Evolutionary conservation across 2,329 filamentous ascomycete species (phyloP), one percentile per base, ranked within the genome.

Genomic region (Fusarium circinatum): DNA sequence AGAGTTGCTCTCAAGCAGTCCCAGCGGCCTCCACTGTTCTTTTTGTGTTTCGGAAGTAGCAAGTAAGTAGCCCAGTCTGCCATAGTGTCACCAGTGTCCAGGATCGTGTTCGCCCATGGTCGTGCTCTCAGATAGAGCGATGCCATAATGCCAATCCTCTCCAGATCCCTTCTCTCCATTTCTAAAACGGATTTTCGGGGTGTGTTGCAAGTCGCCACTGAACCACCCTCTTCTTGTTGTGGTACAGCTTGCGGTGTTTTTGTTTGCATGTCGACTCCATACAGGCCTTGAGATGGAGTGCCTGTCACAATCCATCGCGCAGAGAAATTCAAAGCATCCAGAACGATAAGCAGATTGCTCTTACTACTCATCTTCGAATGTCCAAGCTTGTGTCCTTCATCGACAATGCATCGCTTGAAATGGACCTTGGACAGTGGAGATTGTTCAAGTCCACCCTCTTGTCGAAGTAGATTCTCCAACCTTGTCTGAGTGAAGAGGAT

Each of bases 241-340:
- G 26, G 57, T 52, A 20, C 34, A 15, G 7, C 30, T n/a, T 18
- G 47, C 20, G 62, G 34, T 17, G 39, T 38, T 18, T 64, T 26
- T 28, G 67, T 52, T 20, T 64, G 45, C 32, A 64, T 56, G 38
- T 81, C 79, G 8, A 94, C 88, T 1, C 95, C 94, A 63, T 94
- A 94, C 0, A 98, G 84, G 15, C 95, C 94, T 70, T 91, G 92
- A 2, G 95, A 94, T 6, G 96, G 96, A 0, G 96, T 98, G 63
- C 96, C 96, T 2, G 94, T 97, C 2, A 98, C 92, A 8, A 97
- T 90, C 96, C 96, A 98, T 15, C 93, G 90, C 24, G 94, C 89
- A 52, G 94, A 91, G 22, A 94, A 84, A 17, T 87, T 83, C n/a
- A 92, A 80, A 18, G 80, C 80, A 24, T 91, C 86, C 4, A 91